These are phyloP conservation scores for Puccinellia tenuiflora DNA, from an alignment of 176 grass and related monocot genomes.

Conservation along the genomic window DNA sequence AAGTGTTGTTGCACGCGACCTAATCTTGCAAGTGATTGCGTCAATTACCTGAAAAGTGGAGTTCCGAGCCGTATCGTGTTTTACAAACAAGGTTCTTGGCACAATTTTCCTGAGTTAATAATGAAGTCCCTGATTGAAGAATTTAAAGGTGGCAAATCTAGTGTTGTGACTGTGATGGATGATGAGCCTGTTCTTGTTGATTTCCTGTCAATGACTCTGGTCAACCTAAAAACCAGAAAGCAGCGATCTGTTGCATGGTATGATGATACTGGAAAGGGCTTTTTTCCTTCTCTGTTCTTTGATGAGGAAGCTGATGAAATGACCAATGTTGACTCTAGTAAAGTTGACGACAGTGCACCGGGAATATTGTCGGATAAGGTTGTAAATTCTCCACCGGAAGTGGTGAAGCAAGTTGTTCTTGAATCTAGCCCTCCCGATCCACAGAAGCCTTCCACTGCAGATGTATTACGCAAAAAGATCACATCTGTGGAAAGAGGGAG, in stretches of 20 bases:
- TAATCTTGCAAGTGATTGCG: conserved; percentile 62
- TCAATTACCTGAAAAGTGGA: conserved; percentile 60
- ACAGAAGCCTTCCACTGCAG: conserved; percentile 30
- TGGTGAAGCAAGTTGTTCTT: conserved; percentile 59
- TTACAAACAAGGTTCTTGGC: conserved; percentile 62
- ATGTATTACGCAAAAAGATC: conserved; percentile 62
- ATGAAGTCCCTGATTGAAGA: conserved; percentile 50
- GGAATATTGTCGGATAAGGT: conserved; percentile 36
- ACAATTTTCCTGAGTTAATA: conserved; percentile 47
- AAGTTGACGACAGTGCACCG: background rate
- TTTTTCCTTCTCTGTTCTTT: conserved; percentile 54
- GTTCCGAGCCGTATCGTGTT: conserved; percentile 53
- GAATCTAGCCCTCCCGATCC: conserved; percentile 37
- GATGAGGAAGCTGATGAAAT: conserved; percentile 35
- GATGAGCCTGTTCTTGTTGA: conserved; percentile 53
- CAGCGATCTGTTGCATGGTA: conserved; percentile 66
- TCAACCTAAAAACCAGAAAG: conserved; percentile 54
- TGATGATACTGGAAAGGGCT: conserved; percentile 53
- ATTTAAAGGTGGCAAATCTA: conserved; percentile 48
- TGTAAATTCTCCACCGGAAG: conserved; percentile 39
- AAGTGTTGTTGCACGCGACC: conserved; percentile 60
- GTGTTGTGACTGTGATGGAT: conserved; percentile 40
- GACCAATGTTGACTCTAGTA: conserved; percentile 6
- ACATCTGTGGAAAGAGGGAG: conserved; percentile 53
- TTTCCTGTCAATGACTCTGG: conserved; percentile 64